These are phyloP conservation scores for Triadica sebifera DNA, from an alignment of 345 rosid species.

Conservation along the genomic window DNA sequence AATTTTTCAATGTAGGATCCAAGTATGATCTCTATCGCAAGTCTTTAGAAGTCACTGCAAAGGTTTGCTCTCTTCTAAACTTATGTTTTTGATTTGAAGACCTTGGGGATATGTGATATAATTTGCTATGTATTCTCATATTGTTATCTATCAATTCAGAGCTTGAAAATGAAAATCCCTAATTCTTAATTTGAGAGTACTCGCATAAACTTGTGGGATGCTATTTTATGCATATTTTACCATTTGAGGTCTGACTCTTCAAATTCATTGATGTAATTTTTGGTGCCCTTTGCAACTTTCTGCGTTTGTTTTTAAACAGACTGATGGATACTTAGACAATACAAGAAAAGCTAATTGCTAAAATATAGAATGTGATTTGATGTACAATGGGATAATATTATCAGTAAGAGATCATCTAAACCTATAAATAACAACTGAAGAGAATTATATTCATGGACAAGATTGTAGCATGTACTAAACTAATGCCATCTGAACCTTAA, in stretches of 20 bases:
- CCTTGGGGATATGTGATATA: neutral
- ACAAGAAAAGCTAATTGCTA: neutral
- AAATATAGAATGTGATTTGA: neutral
- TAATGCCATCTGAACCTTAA: neutral
- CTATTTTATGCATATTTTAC: neutral
- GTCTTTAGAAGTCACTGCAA: constrained; percentile 22
- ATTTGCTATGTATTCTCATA: neutral
- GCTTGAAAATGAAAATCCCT: neutral
- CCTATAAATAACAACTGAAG: neutral
- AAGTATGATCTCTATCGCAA: constrained; percentile 22
- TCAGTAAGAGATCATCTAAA: neutral
- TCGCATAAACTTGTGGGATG: neutral
- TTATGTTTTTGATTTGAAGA: neutral
- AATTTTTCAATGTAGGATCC: constrained; percentile 23
- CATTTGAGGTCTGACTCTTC: neutral
- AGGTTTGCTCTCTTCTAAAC: constrained; percentile 17
- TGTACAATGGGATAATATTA: neutral
- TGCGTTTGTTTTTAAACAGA: neutral
- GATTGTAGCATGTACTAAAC: neutral
- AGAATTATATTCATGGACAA: neutral
- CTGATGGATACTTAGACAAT: neutral
- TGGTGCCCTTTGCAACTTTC: neutral
- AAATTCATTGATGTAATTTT: neutral
- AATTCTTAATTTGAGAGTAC: neutral
- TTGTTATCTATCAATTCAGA: neutral